Evolutionary conservation across 352 stramenopile species (phyloP), one percentile per base, ranked within the genome.

Genomic region (Globisporangium paddicum): DNA sequence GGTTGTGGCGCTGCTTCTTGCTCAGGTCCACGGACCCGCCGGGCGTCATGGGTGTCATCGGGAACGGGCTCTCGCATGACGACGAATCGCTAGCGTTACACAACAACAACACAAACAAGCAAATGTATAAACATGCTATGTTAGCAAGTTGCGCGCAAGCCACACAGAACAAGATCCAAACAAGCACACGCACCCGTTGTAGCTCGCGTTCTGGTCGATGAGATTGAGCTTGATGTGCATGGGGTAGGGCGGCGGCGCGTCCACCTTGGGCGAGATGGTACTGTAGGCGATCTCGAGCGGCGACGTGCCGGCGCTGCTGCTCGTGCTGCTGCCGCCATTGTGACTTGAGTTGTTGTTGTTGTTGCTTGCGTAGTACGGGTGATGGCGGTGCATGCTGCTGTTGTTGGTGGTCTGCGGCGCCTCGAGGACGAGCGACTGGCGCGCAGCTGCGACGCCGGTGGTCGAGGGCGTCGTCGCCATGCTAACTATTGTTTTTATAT

Each of bases 171-270:
- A n/a, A n/a, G n/a, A n/a, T n/a, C n/a, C 30, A 45, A 10, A 62
- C 10, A 26, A 21, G 63, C 46, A 25, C 21, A 25, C 28, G 49
- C 32, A 75, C 70, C 64, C 72, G 26, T 77, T 78, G 28, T 65
- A 55, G 30, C 50, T 73, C 40, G 81, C 68, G 61, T 79, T 86
- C 60, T 89, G 72, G 67, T 93, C 80, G 57, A 93, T 90, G 37
- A 93, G 71, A 56, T 73, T 90, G 25, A 93, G 80, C 58, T 93
- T 93, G 68, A 93, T 90, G 68, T 93, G 80, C 82, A 93, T 89
- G 30, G 69, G 69, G 48, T 79, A 77, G 53, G 70, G 65, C 35
- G 69, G 58, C 56, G 77, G 71, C 58, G 65, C 48, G 55, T 89
- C 77, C 44, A 85, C 71, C 67, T 89, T 88, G 55, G 81, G 78